These are phyloP conservation scores for Leucaena leucocephala DNA, from an alignment of 306 rosid species.

Conservation along the genomic window DNA sequence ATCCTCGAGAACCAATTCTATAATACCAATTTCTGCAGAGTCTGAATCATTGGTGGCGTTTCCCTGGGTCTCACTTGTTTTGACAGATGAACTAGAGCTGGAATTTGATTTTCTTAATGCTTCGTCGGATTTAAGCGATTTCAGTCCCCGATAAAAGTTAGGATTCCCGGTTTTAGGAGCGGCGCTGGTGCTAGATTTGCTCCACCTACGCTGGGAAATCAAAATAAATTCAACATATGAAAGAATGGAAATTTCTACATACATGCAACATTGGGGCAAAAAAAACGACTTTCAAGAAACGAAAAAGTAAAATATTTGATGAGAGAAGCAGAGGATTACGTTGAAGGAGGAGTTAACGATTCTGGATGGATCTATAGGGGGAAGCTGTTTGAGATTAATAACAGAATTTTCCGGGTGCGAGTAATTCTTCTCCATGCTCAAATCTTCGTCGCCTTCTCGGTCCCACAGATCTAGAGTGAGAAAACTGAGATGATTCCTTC, in stretches of 20 bases:
- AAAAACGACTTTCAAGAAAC: neutral
- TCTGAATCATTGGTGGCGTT: slow-evolving; percentile 6
- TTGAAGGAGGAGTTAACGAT: slow-evolving; percentile 27
- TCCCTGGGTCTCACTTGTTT: slow-evolving; percentile 13
- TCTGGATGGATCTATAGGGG: slow-evolving; percentile 40
- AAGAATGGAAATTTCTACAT: neutral
- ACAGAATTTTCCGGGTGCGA: neutral
- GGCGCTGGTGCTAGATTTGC: slow-evolving; percentile 18
- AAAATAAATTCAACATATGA: neutral
- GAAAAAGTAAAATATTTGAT: neutral
- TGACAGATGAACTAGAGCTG: slow-evolving; percentile 11
- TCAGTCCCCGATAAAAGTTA: slow-evolving; percentile 13
- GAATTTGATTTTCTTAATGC: neutral
- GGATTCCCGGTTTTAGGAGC: slow-evolving; percentile 28
- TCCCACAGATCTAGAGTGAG: neutral
- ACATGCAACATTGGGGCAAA: neutral
- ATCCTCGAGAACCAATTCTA: neutral
- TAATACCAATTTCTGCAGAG: slow-evolving; percentile 46
- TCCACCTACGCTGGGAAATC: slow-evolving; percentile 37
- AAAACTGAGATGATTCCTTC: neutral
- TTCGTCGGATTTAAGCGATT: slow-evolving; percentile 15
- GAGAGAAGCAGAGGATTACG: slow-evolving; percentile 21
- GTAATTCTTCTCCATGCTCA: slow-evolving; percentile 30
- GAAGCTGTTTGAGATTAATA: slow-evolving; percentile 37
- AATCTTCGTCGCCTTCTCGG: neutral